These are phyloP conservation scores for Cyberlindnera xishuangbannaensis DNA, from an alignment of 805 yeast genomes.

Conservation along the genomic window DNA sequence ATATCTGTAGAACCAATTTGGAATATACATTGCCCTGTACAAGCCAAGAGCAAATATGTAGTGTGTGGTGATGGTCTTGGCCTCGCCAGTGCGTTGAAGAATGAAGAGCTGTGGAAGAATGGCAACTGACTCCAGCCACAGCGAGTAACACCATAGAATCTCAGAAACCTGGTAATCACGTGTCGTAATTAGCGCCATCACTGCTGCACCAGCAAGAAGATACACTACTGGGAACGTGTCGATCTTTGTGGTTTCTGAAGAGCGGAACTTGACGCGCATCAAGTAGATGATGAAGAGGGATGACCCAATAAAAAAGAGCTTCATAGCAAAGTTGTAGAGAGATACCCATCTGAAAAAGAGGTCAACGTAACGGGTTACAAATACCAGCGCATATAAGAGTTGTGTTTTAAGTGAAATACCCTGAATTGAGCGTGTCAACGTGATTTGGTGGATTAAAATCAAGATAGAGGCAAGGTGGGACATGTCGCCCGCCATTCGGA, in stretches of 20 bases:
- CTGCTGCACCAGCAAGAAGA: conserved; percentile 54
- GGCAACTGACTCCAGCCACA: conserved; percentile 91
- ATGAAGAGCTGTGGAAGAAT: conserved; percentile 89
- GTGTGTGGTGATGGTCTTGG: conserved; percentile 82
- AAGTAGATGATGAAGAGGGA: conserved; percentile 71
- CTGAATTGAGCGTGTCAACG: conserved; percentile 53
- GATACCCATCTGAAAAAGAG: conserved; percentile 45
- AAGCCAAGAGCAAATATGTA: conserved; percentile 91
- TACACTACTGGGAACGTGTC: conserved; percentile 75
- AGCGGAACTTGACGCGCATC: conserved; percentile 56
- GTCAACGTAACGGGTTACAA: conserved; percentile 59
- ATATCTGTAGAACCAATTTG: conserved; percentile 93
- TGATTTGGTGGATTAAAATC: conserved; percentile 68
- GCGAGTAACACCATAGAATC: conserved; percentile 77
- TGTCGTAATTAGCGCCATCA: conserved; percentile 60
- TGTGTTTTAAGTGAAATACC: conserved; percentile 93
- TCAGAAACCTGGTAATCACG: conserved; percentile 57
- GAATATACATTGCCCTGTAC: conserved; percentile 84
- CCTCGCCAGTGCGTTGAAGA: conserved; percentile 84
- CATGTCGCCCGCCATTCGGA: conserved; percentile 59
- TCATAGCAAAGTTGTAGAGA: conserved; percentile 74
- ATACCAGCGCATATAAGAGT: conserved; percentile 67
- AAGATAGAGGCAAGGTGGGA: conserved; percentile 78
- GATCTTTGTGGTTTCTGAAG: conserved; percentile 45
- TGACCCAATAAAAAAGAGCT: conserved; percentile 70